Conservation (phyloP, 176 grass and related monocot genomes). For the Tuctoria greenei region DNA sequence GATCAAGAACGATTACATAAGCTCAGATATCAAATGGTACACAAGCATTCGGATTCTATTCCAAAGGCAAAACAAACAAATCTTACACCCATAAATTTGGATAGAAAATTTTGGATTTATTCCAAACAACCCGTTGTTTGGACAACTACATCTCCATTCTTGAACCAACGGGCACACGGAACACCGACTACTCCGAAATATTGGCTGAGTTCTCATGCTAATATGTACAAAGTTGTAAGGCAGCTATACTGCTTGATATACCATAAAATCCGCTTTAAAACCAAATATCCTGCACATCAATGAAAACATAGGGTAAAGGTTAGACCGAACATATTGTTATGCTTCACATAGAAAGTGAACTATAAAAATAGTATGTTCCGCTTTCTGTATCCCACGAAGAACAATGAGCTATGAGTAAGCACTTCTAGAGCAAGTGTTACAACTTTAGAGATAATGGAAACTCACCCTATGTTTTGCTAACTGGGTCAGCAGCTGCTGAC, state of each 20-base stretch:
- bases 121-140: constrained; percentile 55
- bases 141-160: constrained; percentile 39
- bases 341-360: neutral
- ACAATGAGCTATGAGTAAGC: neutral
- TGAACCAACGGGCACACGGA: constrained; percentile 34
- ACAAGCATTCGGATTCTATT: neutral
- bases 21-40: neutral
- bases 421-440: neutral
- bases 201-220: constrained; percentile 39
- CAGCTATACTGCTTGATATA: constrained; percentile 16
- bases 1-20: constrained; percentile 23
- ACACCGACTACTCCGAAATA: constrained; percentile 37
- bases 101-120: constrained; percentile 47
- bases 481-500: constrained; percentile 44
- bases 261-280: constrained; percentile 21
- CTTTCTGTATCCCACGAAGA: neutral
- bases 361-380: neutral
- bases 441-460: constrained; percentile 14
- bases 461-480: constrained; percentile 51
- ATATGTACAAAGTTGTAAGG: constrained; percentile 50
- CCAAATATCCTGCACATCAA: constrained; percentile 23
- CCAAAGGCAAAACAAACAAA: constrained; percentile 22
- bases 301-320: neutral
- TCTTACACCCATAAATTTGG: neutral
- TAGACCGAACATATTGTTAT: neutral